Base-by-base conservation (phyloP, 495 filamentous ascomycete species). In the Penicillium herquei region DNA sequence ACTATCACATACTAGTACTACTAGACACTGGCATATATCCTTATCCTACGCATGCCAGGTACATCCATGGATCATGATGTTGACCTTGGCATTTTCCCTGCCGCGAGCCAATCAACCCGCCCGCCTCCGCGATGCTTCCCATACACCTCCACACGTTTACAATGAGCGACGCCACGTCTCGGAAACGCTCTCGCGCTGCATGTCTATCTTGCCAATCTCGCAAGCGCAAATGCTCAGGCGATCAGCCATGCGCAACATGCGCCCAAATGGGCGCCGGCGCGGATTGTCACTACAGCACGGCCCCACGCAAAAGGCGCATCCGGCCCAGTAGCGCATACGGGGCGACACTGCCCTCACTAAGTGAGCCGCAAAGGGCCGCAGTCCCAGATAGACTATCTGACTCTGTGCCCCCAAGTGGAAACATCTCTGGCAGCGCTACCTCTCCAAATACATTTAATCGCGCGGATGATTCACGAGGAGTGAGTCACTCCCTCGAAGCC, bases 171-270 rank as follows among this genome's bases (percentile, higher is more conserved):
- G 62, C 66, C 31, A 58, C 61, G 3, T 68, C 56, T 31, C 69
- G 75, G 31, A 77, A 77, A 55, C 72, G 75, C 45, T 75, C 75
- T 43, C 72, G 78, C 14, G 67, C 75, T 17, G 81, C 79, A 32
- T 84, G 81, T 64, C 56, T 69, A 16, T 74, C 74, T 5, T 84
- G 81, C 45, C 74, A 80, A 48, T 68, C 77, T 2, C 72, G 80
- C 31, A 84, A 84, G 55, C 72, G 80, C 7, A 82, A 81, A 76
- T 81, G 79, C 64, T 74, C 80, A 47, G 78, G 76, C 42, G 68
- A 72, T 6, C 67, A 70, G 35, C 81, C 81, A 8, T 84, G 81
- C 54, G 63, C 61, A n/a, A 81, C 74, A 14, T 84, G 80, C 57
- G 58, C 66, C 13, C 74, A 79, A 43, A 73, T 73, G 42, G 78